phyloP scores from a whole-genome alignment of 306 rosid genomes.

The Cercis canadensis region DNA sequence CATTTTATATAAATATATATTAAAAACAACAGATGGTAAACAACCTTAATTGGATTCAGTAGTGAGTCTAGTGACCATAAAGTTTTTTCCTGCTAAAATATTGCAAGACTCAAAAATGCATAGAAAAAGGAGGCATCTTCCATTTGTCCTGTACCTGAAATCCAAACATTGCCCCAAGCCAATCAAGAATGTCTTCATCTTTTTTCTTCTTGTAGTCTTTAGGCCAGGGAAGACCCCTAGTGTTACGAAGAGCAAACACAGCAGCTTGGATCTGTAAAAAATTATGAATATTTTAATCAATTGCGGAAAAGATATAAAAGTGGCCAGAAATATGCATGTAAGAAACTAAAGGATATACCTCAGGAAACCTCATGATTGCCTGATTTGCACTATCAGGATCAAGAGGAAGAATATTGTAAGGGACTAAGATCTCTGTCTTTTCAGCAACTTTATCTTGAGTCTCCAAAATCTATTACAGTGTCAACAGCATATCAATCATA shows the following conservation, averaged over 20 bases:
- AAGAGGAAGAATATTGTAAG: slow-evolving; percentile 97
- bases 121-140: slow-evolving; percentile 7
- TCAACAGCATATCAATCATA: slow-evolving; percentile 30
- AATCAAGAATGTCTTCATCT: slow-evolving; percentile 94
- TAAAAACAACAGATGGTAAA: slow-evolving; percentile 29
- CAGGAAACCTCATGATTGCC: slow-evolving; percentile 93
- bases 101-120: slow-evolving; percentile 16
- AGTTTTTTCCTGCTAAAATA: background rate
- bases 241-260: slow-evolving; percentile 90
- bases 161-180: slow-evolving; percentile 97
- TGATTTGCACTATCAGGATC: slow-evolving; percentile 97
- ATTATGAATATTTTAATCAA: slow-evolving; percentile 24
- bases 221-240: slow-evolving; percentile 94
- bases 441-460: slow-evolving; percentile 95
- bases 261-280: slow-evolving; percentile 85
- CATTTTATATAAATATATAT: slow-evolving; percentile 29
- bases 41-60: slow-evolving; percentile 20
- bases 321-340: background rate
- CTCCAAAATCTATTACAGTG: slow-evolving; percentile 75
- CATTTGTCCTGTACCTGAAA: slow-evolving; percentile 72
- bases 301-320: background rate
- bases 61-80: slow-evolving; percentile 1
- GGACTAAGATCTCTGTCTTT: slow-evolving; percentile 90
- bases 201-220: slow-evolving; percentile 81
- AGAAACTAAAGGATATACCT: slow-evolving; percentile 55